A percentile compares a stretch with the other conserved stretches of the same genome.
Conservation (phyloP, 176 grass and related monocot genomes). For the Leersia perrieri region DNA sequence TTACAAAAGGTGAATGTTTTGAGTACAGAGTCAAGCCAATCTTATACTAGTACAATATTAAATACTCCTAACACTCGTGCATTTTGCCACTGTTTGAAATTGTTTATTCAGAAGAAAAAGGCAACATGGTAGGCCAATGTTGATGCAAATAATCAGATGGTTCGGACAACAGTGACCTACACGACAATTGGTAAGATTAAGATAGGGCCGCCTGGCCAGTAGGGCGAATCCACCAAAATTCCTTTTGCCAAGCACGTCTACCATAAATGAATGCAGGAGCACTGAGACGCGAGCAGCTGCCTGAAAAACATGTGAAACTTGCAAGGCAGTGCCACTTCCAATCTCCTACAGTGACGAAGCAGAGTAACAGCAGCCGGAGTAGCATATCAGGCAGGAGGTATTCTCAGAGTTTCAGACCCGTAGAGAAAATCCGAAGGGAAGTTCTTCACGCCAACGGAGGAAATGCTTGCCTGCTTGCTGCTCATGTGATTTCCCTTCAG, state of each 20-base stretch:
- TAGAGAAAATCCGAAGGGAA: not conserved
- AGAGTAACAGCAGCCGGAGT: not conserved
- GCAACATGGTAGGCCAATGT: not conserved
- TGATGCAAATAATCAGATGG: not conserved
- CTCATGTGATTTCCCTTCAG: conserved; percentile 18
- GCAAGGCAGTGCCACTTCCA: conserved; percentile 32
- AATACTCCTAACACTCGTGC: not conserved
- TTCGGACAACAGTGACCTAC: conserved; percentile 2
- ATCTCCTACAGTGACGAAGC: conserved; percentile 22
- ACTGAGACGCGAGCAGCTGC: not conserved
- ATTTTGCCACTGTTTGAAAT: not conserved
- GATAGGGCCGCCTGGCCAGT: not conserved
- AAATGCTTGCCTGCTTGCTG: not conserved
- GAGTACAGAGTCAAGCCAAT: not conserved
- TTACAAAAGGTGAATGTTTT: not conserved
- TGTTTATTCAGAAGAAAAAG: not conserved
- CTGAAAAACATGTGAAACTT: not conserved
- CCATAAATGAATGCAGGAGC: not conserved
- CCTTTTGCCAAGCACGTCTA: conserved; percentile 18
- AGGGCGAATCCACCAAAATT: not conserved
- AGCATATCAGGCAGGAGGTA: not conserved
- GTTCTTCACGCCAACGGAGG: conserved; percentile 12
- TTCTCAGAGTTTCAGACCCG: not conserved
- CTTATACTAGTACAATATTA: not conserved
- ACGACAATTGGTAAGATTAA: conserved; percentile 1